Conservation (phyloP, 306 rosid species). For the Acacia crassicarpa region DNA sequence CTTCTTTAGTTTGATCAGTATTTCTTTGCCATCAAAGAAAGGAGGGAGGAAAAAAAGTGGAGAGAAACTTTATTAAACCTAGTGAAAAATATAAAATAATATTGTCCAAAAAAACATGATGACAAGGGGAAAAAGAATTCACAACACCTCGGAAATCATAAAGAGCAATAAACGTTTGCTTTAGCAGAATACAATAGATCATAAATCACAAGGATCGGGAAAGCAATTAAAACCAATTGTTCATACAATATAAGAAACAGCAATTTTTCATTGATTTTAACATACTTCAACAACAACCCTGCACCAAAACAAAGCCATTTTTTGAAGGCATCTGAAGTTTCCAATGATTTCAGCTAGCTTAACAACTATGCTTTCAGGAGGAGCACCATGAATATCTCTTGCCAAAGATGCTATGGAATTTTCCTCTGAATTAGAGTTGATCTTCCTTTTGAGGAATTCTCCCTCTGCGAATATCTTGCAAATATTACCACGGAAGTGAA, state of each 20-base stretch:
- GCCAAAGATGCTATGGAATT: slow-evolving; percentile 55
- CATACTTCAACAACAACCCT: slow-evolving; percentile 81
- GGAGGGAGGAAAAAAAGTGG: not conserved
- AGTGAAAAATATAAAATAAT: not conserved
- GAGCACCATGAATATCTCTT: slow-evolving; percentile 94
- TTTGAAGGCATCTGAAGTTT: slow-evolving; percentile 66
- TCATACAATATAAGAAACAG: slow-evolving; percentile 25
- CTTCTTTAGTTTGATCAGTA: not conserved
- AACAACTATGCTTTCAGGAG: slow-evolving; percentile 85
- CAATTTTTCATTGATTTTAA: slow-evolving; percentile 33
- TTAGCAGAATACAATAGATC: not conserved
- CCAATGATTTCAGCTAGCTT: slow-evolving; percentile 92
- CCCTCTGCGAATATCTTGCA: slow-evolving; percentile 95
- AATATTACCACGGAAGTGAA: slow-evolving; percentile 80
- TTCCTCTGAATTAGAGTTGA: slow-evolving; percentile 53
- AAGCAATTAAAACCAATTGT: slow-evolving; percentile 11
- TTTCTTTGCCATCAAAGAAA: slow-evolving; percentile 13
- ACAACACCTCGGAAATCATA: not conserved
- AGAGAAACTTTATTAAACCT: slow-evolving; percentile 1
- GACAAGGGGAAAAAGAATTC: not conserved
- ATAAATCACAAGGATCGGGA: slow-evolving; percentile 22
- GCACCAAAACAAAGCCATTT: slow-evolving; percentile 91
- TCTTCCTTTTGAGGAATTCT: slow-evolving; percentile 73
- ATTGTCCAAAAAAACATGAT: not conserved
- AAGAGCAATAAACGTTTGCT: slow-evolving; percentile 1